phyloP scores from a whole-genome alignment of 202 grass and related monocot genomes.

The Cymbopogon flexuosus region DNA sequence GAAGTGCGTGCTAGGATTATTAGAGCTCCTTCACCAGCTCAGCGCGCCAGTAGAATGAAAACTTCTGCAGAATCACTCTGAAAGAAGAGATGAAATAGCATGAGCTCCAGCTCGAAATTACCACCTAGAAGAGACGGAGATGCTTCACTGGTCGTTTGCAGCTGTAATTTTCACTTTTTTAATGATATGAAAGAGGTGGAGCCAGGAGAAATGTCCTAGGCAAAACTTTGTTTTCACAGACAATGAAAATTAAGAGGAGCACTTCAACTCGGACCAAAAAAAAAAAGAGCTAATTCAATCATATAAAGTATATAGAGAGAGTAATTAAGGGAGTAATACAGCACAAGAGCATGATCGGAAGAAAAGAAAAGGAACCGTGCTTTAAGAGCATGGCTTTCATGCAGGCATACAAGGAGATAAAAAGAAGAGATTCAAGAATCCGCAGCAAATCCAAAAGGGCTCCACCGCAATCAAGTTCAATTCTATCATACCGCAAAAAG shows the following conservation, averaged over 20 bases:
- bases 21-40: conserved; percentile 31
- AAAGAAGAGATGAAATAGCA: conserved; percentile 38
- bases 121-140: not conserved
- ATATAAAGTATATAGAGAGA: not conserved
- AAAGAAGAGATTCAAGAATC: conserved; percentile 39
- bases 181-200: conserved; percentile 43
- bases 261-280: conserved; percentile 18
- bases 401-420: conserved; percentile 3
- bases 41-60: not conserved
- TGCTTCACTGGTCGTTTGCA: conserved; percentile 18
- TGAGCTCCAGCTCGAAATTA: conserved; percentile 20
- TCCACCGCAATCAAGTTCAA: conserved; percentile 34
- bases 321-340: conserved; percentile 12
- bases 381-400: conserved; percentile 33
- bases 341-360: not conserved
- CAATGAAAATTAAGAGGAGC: conserved; percentile 27
- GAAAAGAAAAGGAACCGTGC: not conserved
- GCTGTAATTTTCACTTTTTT: conserved; percentile 24
- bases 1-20: conserved; percentile 1
- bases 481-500: conserved; percentile 18
- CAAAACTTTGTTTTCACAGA: conserved; percentile 33
- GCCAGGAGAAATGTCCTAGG: conserved; percentile 39
- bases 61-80: conserved; percentile 34
- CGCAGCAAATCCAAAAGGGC: conserved; percentile 25
- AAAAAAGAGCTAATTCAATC: not conserved